Conservation (phyloP, 306 rosid species). For the Cicer yamashitae region DNA sequence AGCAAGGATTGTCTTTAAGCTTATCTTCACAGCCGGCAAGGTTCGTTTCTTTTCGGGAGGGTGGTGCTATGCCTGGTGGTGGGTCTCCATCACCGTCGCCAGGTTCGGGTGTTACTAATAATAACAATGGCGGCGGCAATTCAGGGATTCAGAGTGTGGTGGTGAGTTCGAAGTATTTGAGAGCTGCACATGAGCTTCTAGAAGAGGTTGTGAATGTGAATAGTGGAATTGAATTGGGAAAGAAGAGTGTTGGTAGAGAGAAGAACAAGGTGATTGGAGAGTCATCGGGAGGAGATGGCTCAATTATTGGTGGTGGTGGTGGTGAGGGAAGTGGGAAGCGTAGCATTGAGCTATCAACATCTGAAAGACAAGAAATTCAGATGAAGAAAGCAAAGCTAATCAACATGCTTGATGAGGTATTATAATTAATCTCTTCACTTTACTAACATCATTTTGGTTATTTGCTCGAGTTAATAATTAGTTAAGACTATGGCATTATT, state of each 20-base stretch:
- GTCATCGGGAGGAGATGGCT: constrained; percentile 60
- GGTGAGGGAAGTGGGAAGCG: constrained; percentile 65
- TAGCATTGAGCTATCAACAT: constrained; percentile 69
- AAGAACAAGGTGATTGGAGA: constrained; percentile 61
- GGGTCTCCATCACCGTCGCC: constrained; percentile 58
- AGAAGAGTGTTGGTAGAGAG: constrained; percentile 49
- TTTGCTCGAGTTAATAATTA: neutral
- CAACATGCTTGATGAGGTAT: constrained; percentile 95
- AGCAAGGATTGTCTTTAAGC: constrained; percentile 73
- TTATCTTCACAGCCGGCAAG: constrained; percentile 79
- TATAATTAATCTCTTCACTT: neutral
- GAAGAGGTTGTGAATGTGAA: constrained; percentile 95
- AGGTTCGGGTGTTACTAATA: constrained; percentile 61
- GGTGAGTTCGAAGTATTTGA: constrained; percentile 88
- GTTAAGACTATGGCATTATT: neutral
- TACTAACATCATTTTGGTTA: neutral
- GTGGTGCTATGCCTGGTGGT: constrained; percentile 55
- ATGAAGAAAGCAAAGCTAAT: constrained; percentile 97
- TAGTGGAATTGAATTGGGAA: constrained; percentile 60
- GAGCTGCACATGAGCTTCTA: constrained; percentile 90
- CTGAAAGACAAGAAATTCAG: constrained; percentile 93
- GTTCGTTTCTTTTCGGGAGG: constrained; percentile 64
- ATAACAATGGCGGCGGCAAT: constrained; percentile 58
- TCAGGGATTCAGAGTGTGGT: constrained; percentile 83
- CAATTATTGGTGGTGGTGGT: constrained; percentile 54